Evolutionary conservation across 1,139 yeast species (phyloP).

Genomic region (Debaryomyces singareniensis): DNA sequence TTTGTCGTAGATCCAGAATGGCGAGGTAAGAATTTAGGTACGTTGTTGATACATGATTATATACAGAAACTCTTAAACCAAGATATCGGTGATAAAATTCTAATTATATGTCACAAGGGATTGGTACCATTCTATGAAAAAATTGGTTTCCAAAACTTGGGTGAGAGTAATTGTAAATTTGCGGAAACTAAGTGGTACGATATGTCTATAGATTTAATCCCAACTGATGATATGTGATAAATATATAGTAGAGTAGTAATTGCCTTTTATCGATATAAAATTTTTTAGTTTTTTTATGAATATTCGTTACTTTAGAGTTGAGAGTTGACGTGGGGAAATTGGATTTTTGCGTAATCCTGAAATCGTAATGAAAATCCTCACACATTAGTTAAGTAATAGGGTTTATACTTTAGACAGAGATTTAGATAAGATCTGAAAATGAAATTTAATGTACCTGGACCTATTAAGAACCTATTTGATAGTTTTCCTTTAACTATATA

Average conservation of each 20-base stretch:
- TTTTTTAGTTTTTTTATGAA: too few relatives aligned
- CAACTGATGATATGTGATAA: conserved; percentile 29
- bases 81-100: conserved; percentile 74
- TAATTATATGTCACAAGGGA: conserved; percentile 64
- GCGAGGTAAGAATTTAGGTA: conserved; percentile 78
- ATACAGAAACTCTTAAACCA: conserved; percentile 85
- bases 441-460: conserved; percentile 38
- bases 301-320: too few relatives aligned
- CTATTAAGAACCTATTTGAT: conserved; percentile 40
- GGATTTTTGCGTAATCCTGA: too few relatives aligned
- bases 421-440: too few relatives aligned
- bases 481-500: too few relatives aligned
- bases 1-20: conserved; percentile 72
- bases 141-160: conserved; percentile 67
- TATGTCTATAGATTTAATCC: conserved; percentile 54
- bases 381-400: too few relatives aligned
- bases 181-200: conserved; percentile 66
- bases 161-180: conserved; percentile 52
- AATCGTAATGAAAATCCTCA: too few relatives aligned
- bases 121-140: conserved; percentile 73
- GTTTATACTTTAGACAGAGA: too few relatives aligned
- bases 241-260: too few relatives aligned
- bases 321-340: too few relatives aligned
- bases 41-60: conserved; percentile 79
- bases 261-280: too few relatives aligned